These are phyloP conservation scores for Tubosaeta sp. DNA, from an alignment of 768 basidiomycete genomes.

Conservation along the genomic window DNA sequence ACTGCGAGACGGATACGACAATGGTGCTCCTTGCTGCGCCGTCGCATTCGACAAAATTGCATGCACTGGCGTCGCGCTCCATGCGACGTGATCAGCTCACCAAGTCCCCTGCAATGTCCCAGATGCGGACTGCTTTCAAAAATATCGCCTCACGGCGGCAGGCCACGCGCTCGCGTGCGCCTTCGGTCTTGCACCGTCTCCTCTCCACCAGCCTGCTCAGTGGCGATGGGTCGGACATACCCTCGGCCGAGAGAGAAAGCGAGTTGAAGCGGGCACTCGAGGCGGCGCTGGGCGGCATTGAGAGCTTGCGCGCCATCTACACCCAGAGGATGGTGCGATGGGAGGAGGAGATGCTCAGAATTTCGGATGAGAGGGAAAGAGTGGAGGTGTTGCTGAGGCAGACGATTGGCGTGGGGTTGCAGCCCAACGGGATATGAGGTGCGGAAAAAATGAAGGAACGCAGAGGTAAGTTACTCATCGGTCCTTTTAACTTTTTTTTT, in stretches of 20 bases:
- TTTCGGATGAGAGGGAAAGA: conserved; percentile 62
- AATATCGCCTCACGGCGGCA: conserved; percentile 55
- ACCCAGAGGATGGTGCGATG: conserved; percentile 66
- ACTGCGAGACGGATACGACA: conserved; percentile 78
- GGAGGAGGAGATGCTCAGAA: conserved; percentile 63
- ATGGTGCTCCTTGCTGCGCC: conserved; percentile 73
- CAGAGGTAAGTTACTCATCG: neutral
- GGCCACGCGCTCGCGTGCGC: conserved; percentile 42
- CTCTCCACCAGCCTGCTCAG: conserved; percentile 39
- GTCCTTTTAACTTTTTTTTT: neutral
- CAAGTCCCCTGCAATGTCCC: conserved; percentile 46
- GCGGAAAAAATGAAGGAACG: neutral
- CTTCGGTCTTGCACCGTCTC: conserved; percentile 46
- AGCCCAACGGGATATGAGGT: conserved; percentile 16
- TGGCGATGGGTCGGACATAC: conserved; percentile 53
- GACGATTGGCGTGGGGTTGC: conserved; percentile 46
- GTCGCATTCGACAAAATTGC: conserved; percentile 64
- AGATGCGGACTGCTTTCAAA: conserved; percentile 55
- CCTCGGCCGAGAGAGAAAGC: conserved; percentile 51
- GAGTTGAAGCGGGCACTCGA: conserved; percentile 68
- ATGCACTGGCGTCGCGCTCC: conserved; percentile 61
- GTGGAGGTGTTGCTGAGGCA: conserved; percentile 65
- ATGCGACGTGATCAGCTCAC: conserved; percentile 55
- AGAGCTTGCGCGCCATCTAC: conserved; percentile 59
- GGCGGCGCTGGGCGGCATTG: conserved; percentile 62